Evolutionary conservation across 2,329 filamentous ascomycete species (phyloP).

Genomic region (Xylariaceae sp.): DNA sequence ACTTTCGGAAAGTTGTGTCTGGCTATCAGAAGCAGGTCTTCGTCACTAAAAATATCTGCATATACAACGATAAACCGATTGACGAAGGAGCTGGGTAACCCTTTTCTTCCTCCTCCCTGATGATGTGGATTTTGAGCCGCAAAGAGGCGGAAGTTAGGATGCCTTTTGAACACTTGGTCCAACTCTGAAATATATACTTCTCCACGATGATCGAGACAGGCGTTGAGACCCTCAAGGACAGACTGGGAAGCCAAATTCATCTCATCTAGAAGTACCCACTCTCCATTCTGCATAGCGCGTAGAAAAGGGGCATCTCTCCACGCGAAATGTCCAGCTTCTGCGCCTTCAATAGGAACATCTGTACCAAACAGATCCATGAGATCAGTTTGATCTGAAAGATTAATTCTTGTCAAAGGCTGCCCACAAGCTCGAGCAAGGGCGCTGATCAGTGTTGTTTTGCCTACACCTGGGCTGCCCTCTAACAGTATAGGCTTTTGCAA

Average conservation of each 20-base stretch:
- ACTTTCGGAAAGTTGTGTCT: constrained; percentile 75
- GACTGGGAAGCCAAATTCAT: constrained; percentile 99
- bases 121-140: constrained; percentile 98
- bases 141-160: constrained; percentile 91
- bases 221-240: constrained; percentile 93
- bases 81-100: constrained; percentile 92
- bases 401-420: constrained; percentile 87
- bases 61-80: constrained; percentile 99
- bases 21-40: constrained; percentile 85
- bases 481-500: constrained; percentile 89
- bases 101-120: constrained; percentile 94
- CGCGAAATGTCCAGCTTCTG: constrained; percentile 85
- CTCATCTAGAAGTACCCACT: constrained; percentile 96
- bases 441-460: constrained; percentile 91
- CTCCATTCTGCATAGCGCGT: constrained; percentile 93
- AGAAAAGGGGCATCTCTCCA: constrained; percentile 97
- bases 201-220: constrained; percentile 93
- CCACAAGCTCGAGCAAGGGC: constrained; percentile 82
- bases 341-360: constrained; percentile 94
- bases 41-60: constrained; percentile 82
- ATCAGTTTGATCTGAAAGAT: constrained; percentile 96
- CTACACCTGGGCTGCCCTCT: constrained; percentile 96
- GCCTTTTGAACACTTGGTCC: constrained; percentile 89
- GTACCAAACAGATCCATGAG: constrained; percentile 97
- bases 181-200: constrained; percentile 95